Evolutionary conservation across 2,329 filamentous ascomycete genomes (phyloP), one percentile per base, ranked within the genome.

Genomic region (Mycosphaerella arachidis): DNA sequence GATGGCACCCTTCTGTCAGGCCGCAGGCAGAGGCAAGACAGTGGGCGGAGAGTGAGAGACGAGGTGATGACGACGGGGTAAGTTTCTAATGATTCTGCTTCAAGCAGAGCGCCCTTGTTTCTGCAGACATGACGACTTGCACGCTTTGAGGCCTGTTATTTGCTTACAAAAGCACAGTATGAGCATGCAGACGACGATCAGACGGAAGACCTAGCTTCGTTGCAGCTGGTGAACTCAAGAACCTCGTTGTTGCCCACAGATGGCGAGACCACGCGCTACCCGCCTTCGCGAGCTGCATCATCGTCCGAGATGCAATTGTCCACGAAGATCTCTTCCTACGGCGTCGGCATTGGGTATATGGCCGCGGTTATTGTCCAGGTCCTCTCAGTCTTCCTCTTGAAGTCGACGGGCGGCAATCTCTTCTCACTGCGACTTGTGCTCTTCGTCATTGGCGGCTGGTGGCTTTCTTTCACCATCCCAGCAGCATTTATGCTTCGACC

Each of bases 321-420:
- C 0, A 96, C 92, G 1, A 86, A 88, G 67, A 95, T 99, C 63
- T 97, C 93, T 0, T 91, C 92, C 2, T 89, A 89, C 69, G 94
- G 94, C 10, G 93, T 97, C 56, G 93, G 92, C 0, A 96, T 96
- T 63, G 94, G 94, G 12, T 99, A 99, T 72, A 86, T 89, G 40
- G 92, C 92, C 0, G 91, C 90, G 0, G 81, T 97, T 0, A 84
- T 95, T 59, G 80, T 97, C 10, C 94, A 97, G 73, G 88, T 90
- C 61, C 72, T 91, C 2, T 87, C 88, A 55, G 93, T 97, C 62
- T 75, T 90, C 53, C 83, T 97, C 45, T 83, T 97, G 2, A 79
- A 90, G 50, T 76, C 77, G 7, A 85, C 90, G 72, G 84, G 86
- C 48, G 92, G 91, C 61, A 89, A 90, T 4, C 90, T 89, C 0